Percentiles rank a stretch among this genome's conserved stretches.
Evolutionary conservation across 108 stramenopile species (phyloP).

Genomic region (Skeletonema menzelii): DNA sequence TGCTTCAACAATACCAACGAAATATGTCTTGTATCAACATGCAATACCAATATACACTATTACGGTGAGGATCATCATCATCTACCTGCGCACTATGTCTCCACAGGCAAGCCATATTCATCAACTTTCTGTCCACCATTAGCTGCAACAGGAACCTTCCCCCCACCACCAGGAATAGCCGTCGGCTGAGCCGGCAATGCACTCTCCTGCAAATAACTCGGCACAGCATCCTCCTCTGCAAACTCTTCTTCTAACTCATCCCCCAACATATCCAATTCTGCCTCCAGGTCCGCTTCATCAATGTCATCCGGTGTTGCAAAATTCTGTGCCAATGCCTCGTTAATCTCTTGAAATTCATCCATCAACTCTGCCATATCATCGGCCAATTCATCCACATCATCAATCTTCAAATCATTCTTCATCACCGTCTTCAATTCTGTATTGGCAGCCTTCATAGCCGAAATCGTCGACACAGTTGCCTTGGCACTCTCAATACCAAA

Average conservation of each 20-base stretch:
- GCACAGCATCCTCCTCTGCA: slow-evolving; percentile 53
- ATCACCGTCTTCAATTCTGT: slow-evolving; percentile 83
- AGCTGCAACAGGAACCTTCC: slow-evolving; percentile 40
- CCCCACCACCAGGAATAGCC: slow-evolving; percentile 38
- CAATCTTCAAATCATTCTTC: slow-evolving; percentile 91
- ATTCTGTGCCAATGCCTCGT: slow-evolving; percentile 91
- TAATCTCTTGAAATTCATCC: slow-evolving; percentile 95
- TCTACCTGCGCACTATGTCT: neutral
- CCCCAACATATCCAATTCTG: slow-evolving; percentile 93
- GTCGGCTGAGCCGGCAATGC: slow-evolving; percentile 49
- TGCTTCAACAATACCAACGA: neutral
- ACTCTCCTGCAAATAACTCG: slow-evolving; percentile 60
- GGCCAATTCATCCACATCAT: slow-evolving; percentile 92
- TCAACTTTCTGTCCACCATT: slow-evolving; percentile 34
- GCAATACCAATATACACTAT: too few species aligned
- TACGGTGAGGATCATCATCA: too few species aligned
- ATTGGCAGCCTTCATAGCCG: slow-evolving; percentile 95
- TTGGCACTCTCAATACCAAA: slow-evolving; percentile 96
- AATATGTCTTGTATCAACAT: too few species aligned
- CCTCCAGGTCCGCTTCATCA: slow-evolving; percentile 97
- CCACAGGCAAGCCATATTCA: slow-evolving; percentile 65
- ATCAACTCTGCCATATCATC: slow-evolving; percentile 92
- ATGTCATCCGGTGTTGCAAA: slow-evolving; percentile 95
- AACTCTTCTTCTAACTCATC: slow-evolving; percentile 89
- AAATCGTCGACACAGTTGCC: slow-evolving; percentile 90